Percentiles rank a stretch among this genome's conserved stretches.
phyloP scores from a whole-genome alignment of 116 monocot genomes.

The Iris pallida region DNA sequence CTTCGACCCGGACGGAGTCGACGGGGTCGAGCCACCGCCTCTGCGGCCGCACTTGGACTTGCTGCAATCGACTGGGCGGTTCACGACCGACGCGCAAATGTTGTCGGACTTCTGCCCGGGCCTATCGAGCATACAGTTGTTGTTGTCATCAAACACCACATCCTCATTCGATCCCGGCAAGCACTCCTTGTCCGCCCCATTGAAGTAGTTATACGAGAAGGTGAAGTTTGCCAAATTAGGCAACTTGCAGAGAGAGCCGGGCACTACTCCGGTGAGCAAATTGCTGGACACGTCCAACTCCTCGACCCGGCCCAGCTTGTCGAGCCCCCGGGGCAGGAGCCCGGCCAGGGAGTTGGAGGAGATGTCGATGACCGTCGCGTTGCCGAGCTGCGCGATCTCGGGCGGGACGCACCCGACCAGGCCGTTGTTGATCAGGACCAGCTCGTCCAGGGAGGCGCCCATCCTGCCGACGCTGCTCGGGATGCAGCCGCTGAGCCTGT shows the following conservation, averaged over 20 bases:
- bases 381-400: conserved; percentile 58
- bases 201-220: conserved; percentile 71
- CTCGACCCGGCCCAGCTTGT: conserved; percentile 32
- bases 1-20: background rate
- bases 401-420: conserved; percentile 59
- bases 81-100: conserved; percentile 41
- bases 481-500: conserved; percentile 56
- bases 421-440: conserved; percentile 50
- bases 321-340: conserved; percentile 29
- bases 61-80: conserved; percentile 47
- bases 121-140: conserved; percentile 47
- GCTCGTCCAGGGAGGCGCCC: conserved; percentile 44
- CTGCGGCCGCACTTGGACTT: conserved; percentile 21
- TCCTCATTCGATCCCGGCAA: background rate
- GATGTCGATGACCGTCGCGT: conserved; percentile 50
- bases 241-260: conserved; percentile 38
- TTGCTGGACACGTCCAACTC: conserved; percentile 41
- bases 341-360: conserved; percentile 43
- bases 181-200: conserved; percentile 39
- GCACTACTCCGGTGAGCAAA: conserved; percentile 42
- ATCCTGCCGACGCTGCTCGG: conserved; percentile 56
- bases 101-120: conserved; percentile 35
- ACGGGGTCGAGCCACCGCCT: background rate
- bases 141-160: conserved; percentile 34
- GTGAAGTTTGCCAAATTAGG: conserved; percentile 58